These are phyloP conservation scores for Dothidotthia symphoricarpi DNA, from an alignment of 2,329 filamentous ascomycete genomes.

Conservation along the genomic window DNA sequence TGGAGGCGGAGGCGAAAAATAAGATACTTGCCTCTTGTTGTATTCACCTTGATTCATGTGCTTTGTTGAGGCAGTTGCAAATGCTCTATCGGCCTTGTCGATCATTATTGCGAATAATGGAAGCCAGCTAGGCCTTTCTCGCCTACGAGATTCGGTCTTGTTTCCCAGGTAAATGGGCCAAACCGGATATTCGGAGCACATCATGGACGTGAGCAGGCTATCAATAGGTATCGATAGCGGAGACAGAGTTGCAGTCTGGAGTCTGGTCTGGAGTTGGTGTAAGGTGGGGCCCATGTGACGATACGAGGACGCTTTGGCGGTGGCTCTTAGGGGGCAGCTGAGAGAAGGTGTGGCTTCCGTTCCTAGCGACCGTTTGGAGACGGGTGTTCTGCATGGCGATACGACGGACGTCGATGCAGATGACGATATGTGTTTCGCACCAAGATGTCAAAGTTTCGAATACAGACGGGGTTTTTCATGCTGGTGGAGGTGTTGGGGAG, in stretches of 20 bases:
- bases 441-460: constrained; percentile 5
- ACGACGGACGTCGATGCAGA: not conserved
- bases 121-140: too few species aligned
- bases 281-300: constrained; percentile 4
- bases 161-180: too few species aligned
- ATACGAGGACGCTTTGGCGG: constrained; percentile 3
- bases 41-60: too few species aligned
- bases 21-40: too few species aligned
- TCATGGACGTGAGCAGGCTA: too few species aligned
- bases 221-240: not conserved
- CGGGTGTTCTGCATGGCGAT: too few species aligned
- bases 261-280: constrained; percentile 5
- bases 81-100: too few species aligned
- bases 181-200: too few species aligned
- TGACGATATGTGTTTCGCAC: constrained; percentile 1
- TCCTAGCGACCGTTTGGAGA: constrained; percentile 11
- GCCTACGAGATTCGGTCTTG: too few species aligned
- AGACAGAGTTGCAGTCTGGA: constrained; percentile 5
- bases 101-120: too few species aligned
- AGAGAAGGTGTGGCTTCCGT: constrained; percentile 9
- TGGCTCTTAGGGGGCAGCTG: constrained; percentile 4
- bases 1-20: too few species aligned
- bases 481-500: constrained; percentile 8
- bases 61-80: too few species aligned
- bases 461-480: constrained; percentile 5